Conservation (phyloP, 331 rosid genomes). For the Cydonia oblonga region DNA sequence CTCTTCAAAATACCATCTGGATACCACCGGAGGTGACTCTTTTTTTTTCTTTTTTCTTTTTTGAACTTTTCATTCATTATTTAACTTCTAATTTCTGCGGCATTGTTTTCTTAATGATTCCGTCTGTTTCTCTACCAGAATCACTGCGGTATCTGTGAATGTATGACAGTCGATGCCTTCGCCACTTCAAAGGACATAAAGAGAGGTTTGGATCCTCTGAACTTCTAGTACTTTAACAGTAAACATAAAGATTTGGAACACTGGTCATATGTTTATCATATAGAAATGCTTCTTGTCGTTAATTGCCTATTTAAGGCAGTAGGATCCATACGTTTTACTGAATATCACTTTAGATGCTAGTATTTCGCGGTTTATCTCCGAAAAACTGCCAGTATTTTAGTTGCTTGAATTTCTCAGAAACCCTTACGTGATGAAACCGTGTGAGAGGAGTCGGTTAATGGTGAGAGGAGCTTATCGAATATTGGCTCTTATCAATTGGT, state of each 20-base stretch:
- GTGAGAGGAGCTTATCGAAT: too few species aligned
- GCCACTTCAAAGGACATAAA: slow-evolving; percentile 93
- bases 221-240: too few species aligned
- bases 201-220: slow-evolving; percentile 39
- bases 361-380: too few species aligned
- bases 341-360: not conserved
- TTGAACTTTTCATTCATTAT: not conserved
- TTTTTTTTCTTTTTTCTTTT: not conserved
- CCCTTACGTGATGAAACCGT: too few species aligned
- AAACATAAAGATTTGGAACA: not conserved
- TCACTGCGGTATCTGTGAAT: slow-evolving; percentile 75
- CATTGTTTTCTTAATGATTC: slow-evolving; percentile 1
- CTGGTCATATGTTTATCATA: not conserved
- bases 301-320: not conserved
- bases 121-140: slow-evolving; percentile 34
- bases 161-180: slow-evolving; percentile 83
- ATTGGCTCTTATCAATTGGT: not conserved
- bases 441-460: too few species aligned
- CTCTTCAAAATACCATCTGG: slow-evolving; percentile 82
- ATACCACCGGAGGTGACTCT: not conserved
- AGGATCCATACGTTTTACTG: not conserved
- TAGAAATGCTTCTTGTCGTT: not conserved
- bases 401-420: too few species aligned
- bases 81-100: not conserved
- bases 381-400: too few species aligned